Evolutionary conservation across 129 eudicot species (phyloP).

Genomic region (Logfia minima): DNA sequence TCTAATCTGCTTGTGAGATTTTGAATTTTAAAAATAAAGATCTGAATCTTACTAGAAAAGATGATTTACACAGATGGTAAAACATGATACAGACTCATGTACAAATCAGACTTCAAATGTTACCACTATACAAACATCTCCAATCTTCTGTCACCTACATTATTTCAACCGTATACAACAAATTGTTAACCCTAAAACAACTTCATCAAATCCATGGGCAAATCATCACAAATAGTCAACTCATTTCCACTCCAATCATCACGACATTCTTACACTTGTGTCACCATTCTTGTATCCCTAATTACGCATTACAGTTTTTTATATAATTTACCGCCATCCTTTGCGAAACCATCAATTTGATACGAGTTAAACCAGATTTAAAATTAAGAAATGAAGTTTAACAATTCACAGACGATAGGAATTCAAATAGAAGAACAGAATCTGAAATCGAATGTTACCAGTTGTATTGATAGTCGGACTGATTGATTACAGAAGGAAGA

Average conservation of each 20-base stretch:
- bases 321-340: constrained; percentile 33
- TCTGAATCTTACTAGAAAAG: too few species aligned
- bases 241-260: constrained; percentile 35
- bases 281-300: constrained; percentile 27
- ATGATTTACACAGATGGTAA: too few species aligned
- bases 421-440: too few species aligned
- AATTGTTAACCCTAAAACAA: constrained; percentile 33
- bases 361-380: too few species aligned
- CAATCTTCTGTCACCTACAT: constrained; percentile 31
- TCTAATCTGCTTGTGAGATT: too few species aligned
- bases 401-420: too few species aligned
- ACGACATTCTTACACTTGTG: constrained; percentile 37
- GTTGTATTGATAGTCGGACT: too few species aligned
- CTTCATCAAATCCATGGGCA: constrained; percentile 46
- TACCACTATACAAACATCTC: constrained; percentile 19
- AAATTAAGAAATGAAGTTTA: too few species aligned
- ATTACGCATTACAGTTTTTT: constrained; percentile 34
- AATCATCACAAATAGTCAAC: constrained; percentile 34
- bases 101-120: constrained; percentile 25
- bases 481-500: too few species aligned
- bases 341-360: not conserved
- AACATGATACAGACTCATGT: too few species aligned
- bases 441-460: too few species aligned
- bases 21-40: too few species aligned
- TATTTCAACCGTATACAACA: constrained; percentile 16